A percentile compares a stretch with the other conserved stretches of the same genome.
phyloP scores from a whole-genome alignment of 2,329 filamentous ascomycete genomes.

The Verticillium alfalfae region DNA sequence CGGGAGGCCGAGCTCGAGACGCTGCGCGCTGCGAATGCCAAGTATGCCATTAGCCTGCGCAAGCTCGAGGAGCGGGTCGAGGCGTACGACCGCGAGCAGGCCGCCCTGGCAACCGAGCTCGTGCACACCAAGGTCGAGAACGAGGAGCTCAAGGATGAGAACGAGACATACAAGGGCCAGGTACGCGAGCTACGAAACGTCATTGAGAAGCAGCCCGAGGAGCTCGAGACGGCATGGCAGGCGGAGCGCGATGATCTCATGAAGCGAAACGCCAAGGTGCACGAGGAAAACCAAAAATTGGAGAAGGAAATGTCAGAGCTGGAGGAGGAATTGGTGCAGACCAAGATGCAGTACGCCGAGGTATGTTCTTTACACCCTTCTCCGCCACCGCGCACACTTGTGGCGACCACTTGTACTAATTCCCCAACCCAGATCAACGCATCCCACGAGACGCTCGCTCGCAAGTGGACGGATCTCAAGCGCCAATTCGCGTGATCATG shows the following conservation, averaged over 20 bases:
- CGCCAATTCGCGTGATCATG: constrained; percentile 42
- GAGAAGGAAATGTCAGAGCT: constrained; percentile 89
- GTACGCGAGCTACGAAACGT: constrained; percentile 80
- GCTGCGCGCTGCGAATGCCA: constrained; percentile 61
- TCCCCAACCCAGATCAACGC: constrained; percentile 55
- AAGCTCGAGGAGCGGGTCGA: constrained; percentile 83
- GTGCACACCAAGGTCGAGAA: constrained; percentile 93
- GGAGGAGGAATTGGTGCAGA: constrained; percentile 85
- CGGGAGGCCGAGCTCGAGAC: constrained; percentile 75
- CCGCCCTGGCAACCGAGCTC: constrained; percentile 83
- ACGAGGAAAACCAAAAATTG: constrained; percentile 83
- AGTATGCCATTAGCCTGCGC: constrained; percentile 71
- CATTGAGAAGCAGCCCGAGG: constrained; percentile 82
- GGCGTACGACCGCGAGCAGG: constrained; percentile 83
- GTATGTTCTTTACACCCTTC: constrained; percentile 47
- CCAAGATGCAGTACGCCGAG: constrained; percentile 94
- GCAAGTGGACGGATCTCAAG: constrained; percentile 73
- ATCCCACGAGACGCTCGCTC: constrained; percentile 64
- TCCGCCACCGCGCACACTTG: not conserved
- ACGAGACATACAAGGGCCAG: constrained; percentile 80
- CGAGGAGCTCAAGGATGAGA: constrained; percentile 80
- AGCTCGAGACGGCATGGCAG: constrained; percentile 77
- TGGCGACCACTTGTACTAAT: not conserved
- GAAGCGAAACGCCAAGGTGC: constrained; percentile 86
- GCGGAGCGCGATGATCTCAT: constrained; percentile 87